Evolutionary conservation across 164 flowering plant genomes (phyloP).

Genomic region (Amborella trichopoda): DNA sequence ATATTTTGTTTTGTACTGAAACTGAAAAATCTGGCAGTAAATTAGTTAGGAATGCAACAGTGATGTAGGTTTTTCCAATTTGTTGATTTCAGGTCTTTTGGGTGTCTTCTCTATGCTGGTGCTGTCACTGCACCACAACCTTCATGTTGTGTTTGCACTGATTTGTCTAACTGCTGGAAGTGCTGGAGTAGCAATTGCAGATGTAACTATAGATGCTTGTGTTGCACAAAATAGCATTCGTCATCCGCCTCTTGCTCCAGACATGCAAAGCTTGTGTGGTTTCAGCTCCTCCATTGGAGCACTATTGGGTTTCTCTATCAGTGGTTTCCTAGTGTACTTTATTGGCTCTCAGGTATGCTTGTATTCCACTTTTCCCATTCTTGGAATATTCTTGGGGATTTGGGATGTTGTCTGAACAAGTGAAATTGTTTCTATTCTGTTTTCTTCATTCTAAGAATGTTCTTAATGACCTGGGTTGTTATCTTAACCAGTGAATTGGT

Average conservation of each 20-base stretch:
- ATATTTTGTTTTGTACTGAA: too few relatives aligned
- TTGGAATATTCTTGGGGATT: background rate
- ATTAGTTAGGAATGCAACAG: too few relatives aligned
- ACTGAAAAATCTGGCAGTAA: too few relatives aligned
- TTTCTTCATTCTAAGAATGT: too few relatives aligned
- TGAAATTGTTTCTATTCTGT: background rate
- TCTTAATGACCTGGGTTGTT: too few relatives aligned
- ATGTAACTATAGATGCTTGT: conserved; percentile 96
- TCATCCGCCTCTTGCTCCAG: conserved; percentile 72
- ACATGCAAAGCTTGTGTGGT: conserved; percentile 90
- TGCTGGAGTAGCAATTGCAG: conserved; percentile 90
- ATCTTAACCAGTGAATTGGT: too few relatives aligned
- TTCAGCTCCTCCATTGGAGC: conserved; percentile 66
- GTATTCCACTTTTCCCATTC: background rate
- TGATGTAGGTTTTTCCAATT: too few relatives aligned
- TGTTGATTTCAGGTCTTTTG: conserved; percentile 45
- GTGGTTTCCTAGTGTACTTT: conserved; percentile 79
- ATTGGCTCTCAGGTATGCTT: conserved; percentile 72
- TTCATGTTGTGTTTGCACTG: conserved; percentile 61
- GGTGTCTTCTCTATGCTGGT: conserved; percentile 61
- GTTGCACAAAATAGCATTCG: conserved; percentile 75
- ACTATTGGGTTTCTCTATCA: conserved; percentile 64
- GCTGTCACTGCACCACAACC: conserved; percentile 41
- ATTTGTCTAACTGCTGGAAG: conserved; percentile 63
- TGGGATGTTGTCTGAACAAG: background rate